Conservation (phyloP, 768 basidiomycete species). For the Mycena floridula region DNA sequence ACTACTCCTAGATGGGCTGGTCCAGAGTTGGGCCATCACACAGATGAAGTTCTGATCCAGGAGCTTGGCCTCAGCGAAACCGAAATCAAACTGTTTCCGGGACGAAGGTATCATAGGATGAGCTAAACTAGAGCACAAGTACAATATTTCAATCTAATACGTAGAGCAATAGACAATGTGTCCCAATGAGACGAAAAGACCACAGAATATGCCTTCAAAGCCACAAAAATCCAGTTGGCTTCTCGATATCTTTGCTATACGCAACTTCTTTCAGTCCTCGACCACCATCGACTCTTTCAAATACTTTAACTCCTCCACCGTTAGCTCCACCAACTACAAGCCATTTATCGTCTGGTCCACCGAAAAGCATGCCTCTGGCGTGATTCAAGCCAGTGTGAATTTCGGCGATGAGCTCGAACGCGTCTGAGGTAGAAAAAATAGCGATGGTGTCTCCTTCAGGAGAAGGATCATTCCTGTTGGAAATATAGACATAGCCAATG, state of each 20-base stretch:
- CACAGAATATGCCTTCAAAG: not conserved
- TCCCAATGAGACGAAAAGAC: no score
- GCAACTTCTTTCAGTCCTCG: conserved; percentile 49
- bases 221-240: conserved; percentile 57
- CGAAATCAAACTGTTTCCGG: conserved; percentile 32
- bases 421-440: conserved; percentile 49
- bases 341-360: conserved; percentile 55
- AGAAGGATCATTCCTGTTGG: conserved; percentile 71
- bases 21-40: conserved; percentile 59
- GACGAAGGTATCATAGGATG: conserved; percentile 37
- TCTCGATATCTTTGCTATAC: conserved; percentile 30
- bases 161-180: no score
- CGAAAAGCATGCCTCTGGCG: conserved; percentile 62
- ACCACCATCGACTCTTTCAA: conserved; percentile 58
- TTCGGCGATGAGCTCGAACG: conserved; percentile 49
- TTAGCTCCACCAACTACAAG: conserved; percentile 57
- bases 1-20: conserved; percentile 62
- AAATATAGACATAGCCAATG: conserved; percentile 58
- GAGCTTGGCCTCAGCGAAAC: conserved; percentile 34
- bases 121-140: no score
- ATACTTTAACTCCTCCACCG: conserved; percentile 67
- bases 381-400: conserved; percentile 67
- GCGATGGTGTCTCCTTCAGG: conserved; percentile 68
- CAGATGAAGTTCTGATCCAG: conserved; percentile 38
- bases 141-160: no score